Conservation (phyloP, 352 stramenopile species). For the Aphanomyces stellatus region DNA sequence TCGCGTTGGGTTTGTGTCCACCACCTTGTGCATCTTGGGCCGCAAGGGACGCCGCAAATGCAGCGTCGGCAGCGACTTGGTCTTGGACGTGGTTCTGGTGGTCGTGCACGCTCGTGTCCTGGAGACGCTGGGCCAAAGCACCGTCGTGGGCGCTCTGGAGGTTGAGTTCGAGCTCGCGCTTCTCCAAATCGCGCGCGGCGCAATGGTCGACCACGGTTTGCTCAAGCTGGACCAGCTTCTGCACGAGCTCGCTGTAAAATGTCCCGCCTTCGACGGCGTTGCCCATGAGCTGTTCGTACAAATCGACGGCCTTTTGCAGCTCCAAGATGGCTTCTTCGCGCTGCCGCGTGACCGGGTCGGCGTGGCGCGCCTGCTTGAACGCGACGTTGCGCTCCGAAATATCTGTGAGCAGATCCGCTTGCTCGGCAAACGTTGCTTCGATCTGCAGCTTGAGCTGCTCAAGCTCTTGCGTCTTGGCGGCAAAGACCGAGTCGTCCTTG, state of each 20-base stretch:
- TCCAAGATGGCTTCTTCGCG: conserved; percentile 52
- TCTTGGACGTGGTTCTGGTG: not conserved
- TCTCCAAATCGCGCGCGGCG: conserved; percentile 54
- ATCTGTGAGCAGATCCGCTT: conserved; percentile 31
- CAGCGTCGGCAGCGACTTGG: conserved; percentile 10
- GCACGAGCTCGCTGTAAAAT: conserved; percentile 54
- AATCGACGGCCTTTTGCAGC: conserved; percentile 56
- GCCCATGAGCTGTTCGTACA: conserved; percentile 66
- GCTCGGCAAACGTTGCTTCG: conserved; percentile 40
- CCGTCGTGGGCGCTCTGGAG: conserved; percentile 21
- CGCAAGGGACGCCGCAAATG: not conserved
- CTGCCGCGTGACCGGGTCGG: conserved; percentile 40
- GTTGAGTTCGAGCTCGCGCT: conserved; percentile 61
- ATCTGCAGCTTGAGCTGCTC: conserved; percentile 54
- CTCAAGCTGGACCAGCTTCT: conserved; percentile 49
- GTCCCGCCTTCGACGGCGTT: conserved; percentile 57
- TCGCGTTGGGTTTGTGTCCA: not conserved
- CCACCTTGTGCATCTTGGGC: not conserved
- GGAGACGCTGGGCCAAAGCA: not conserved
- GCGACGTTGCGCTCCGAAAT: conserved; percentile 36
- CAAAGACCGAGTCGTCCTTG: not conserved
- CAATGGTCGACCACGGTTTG: conserved; percentile 71
- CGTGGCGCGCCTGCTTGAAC: conserved; percentile 55
- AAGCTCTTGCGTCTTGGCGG: conserved; percentile 50
- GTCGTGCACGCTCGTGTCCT: not conserved